phyloP scores from a whole-genome alignment of 1,284 basidiomycete species.

The Anthracocystis panici-leucophaei region DNA sequence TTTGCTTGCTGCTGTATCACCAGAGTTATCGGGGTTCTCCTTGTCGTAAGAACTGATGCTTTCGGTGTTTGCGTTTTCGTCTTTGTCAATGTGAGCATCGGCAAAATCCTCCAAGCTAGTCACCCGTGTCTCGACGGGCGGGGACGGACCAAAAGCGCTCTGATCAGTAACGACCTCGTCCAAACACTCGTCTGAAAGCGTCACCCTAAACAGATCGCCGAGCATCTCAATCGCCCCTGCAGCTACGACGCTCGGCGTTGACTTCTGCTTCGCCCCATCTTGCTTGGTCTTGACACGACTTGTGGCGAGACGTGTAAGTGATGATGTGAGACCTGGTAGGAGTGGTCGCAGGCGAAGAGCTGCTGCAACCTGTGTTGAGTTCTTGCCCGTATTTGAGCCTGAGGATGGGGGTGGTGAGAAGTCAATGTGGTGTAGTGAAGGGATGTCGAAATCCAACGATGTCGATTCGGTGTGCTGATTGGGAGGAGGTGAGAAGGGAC shows the following conservation, averaged over 20 bases:
- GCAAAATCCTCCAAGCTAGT: conserved; percentile 27
- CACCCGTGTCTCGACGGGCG: not conserved
- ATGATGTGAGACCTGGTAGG: conserved; percentile 38
- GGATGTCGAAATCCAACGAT: not conserved
- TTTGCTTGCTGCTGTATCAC: conserved; percentile 1
- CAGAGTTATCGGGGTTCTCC: not conserved
- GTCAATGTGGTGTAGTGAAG: conserved; percentile 2
- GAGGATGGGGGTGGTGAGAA: not conserved
- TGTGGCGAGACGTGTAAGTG: conserved; percentile 38
- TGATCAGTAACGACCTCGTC: not conserved
- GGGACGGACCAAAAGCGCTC: not conserved
- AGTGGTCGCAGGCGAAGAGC: conserved; percentile 30
- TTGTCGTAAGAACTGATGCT: not conserved
- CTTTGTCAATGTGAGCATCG: not conserved
- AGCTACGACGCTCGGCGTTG: conserved; percentile 25
- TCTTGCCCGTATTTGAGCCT: not conserved
- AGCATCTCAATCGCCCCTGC: conserved; percentile 21
- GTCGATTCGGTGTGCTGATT: not conserved
- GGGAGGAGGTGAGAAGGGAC: conserved; percentile 2
- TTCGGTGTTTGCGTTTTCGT: not conserved
- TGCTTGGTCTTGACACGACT: conserved; percentile 24
- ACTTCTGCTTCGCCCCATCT: conserved; percentile 1
- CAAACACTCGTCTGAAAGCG: conserved; percentile 18
- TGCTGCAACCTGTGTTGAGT: not conserved
- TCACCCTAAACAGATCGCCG: conserved; percentile 23